Evolutionary conservation across 2,329 filamentous ascomycete genomes (phyloP).

Genomic region (Periconia sp.): DNA sequence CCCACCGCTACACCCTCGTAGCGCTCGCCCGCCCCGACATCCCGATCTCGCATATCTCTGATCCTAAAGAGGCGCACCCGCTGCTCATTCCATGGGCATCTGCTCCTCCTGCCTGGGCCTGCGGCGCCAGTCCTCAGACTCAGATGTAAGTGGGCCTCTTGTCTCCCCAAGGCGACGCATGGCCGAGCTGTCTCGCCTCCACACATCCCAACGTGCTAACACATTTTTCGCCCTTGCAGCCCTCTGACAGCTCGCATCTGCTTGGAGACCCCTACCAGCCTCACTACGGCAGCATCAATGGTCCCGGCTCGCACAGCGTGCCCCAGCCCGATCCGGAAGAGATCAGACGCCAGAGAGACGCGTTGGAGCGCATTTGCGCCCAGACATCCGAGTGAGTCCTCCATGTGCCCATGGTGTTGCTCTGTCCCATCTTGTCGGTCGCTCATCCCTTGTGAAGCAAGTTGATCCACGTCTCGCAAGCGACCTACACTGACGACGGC

Average conservation of each 20-base stretch:
- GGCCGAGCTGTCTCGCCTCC: conserved; percentile 10
- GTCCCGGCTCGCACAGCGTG: conserved; percentile 36
- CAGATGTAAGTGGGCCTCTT: conserved; percentile 46
- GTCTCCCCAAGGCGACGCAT: conserved; percentile 8
- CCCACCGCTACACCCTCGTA: conserved; percentile 2
- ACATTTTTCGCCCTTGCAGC: conserved; percentile 40
- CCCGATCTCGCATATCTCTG: conserved; percentile 4
- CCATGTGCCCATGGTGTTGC: conserved; percentile 5
- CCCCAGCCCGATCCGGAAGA: conserved; percentile 57
- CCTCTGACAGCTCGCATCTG: conserved; percentile 54
- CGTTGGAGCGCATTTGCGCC: conserved; percentile 56
- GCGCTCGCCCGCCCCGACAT: not conserved
- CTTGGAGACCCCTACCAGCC: conserved; percentile 52
- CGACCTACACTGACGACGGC: conserved; percentile 44
- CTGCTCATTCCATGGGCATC: conserved; percentile 51
- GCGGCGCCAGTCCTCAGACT: conserved; percentile 50
- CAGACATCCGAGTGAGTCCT: conserved; percentile 54
- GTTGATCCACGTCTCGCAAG: conserved; percentile 57
- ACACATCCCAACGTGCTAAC: conserved; percentile 25
- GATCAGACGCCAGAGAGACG: conserved; percentile 55
- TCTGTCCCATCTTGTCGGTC: conserved; percentile 4
- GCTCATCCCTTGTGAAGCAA: conserved; percentile 48
- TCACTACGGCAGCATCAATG: conserved; percentile 51
- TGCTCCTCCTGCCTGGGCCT: conserved; percentile 57
- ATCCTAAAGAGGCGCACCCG: conserved; percentile 3